Evolutionary conservation across 2,329 filamentous ascomycete species (phyloP).

Genomic region (Diplocarpon rosae): DNA sequence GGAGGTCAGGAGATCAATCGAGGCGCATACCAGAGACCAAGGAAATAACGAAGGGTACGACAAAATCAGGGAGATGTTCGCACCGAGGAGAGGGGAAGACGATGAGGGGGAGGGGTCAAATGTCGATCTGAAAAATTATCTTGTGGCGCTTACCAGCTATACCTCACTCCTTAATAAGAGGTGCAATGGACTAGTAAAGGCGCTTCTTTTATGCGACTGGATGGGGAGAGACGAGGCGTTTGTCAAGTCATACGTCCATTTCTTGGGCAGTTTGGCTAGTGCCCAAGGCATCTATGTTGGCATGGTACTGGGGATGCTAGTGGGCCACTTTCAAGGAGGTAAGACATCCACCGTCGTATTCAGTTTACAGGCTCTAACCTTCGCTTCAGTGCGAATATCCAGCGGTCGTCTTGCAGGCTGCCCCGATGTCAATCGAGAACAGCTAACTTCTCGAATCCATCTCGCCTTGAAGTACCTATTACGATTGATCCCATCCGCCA

Average conservation of each 20-base stretch:
- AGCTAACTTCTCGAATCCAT: constrained; percentile 64
- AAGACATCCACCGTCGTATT: constrained; percentile 18
- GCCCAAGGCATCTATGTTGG: constrained; percentile 71
- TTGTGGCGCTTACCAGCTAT: constrained; percentile 51
- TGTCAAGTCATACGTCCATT: constrained; percentile 54
- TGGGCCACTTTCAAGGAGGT: constrained; percentile 60
- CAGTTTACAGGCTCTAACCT: constrained; percentile 30
- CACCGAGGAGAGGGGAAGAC: constrained; percentile 14
- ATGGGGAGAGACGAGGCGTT: constrained; percentile 54
- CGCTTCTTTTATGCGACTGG: constrained; percentile 52
- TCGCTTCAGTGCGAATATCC: constrained; percentile 27
- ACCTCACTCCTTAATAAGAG: constrained; percentile 48
- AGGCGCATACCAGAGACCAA: constrained; percentile 36
- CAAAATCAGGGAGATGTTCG: constrained; percentile 47
- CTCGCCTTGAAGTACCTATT: constrained; percentile 65
- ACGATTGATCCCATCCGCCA: constrained; percentile 70
- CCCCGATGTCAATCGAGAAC: constrained; percentile 48
- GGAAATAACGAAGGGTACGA: constrained; percentile 51
- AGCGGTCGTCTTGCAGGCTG: constrained; percentile 31
- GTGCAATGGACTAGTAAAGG: constrained; percentile 47
- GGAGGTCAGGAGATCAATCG: constrained; percentile 32
- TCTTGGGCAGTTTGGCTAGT: constrained; percentile 63
- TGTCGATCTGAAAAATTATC: constrained; percentile 40
- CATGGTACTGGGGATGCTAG: constrained; percentile 67
- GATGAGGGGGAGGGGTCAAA: constrained; percentile 26